Percentiles rank a stretch among this genome's conserved stretches.
Conservation (phyloP, 768 basidiomycete genomes). For the Termitomyces titanicus region DNA sequence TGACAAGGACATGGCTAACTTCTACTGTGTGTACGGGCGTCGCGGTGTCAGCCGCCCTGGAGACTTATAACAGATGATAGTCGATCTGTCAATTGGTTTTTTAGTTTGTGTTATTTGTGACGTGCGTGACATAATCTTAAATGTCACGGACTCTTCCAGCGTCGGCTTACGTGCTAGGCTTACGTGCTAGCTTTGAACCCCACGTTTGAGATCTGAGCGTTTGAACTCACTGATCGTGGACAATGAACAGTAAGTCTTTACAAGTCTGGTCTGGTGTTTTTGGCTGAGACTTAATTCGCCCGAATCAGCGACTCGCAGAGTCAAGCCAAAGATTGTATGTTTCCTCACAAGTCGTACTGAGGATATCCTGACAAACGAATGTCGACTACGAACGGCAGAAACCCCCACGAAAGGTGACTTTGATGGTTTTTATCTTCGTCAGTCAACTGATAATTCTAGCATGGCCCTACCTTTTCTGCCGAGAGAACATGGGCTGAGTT, state of each 20-base stretch:
- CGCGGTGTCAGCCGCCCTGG: too few relatives aligned
- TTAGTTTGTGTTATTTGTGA: too few relatives aligned
- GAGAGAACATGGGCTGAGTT: conserved; percentile 84
- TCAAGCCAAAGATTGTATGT: conserved; percentile 46
- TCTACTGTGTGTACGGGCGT: too few relatives aligned
- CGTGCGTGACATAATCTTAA: too few relatives aligned
- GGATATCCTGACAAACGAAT: neutral
- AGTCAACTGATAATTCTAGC: conserved; percentile 36
- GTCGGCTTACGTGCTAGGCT: too few relatives aligned
- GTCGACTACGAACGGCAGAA: conserved; percentile 26
- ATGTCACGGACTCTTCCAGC: too few relatives aligned
- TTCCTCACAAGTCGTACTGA: conserved; percentile 2
- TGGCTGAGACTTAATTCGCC: too few relatives aligned
- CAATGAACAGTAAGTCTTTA: conserved; percentile 2
- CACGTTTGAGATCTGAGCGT: neutral
- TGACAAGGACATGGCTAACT: too few relatives aligned
- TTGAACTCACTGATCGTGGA: neutral
- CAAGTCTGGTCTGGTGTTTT: neutral
- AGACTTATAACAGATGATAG: too few relatives aligned
- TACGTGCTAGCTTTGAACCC: too few relatives aligned
- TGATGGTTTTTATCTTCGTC: neutral
- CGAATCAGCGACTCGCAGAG: conserved; percentile 31
- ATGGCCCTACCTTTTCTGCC: conserved; percentile 69
- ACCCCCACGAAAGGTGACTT: conserved; percentile 42
- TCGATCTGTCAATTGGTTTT: too few relatives aligned